Evolutionary conservation across 371 early-diverging fungal species (phyloP).

Genomic region (Saksenaea vasiformis): DNA sequence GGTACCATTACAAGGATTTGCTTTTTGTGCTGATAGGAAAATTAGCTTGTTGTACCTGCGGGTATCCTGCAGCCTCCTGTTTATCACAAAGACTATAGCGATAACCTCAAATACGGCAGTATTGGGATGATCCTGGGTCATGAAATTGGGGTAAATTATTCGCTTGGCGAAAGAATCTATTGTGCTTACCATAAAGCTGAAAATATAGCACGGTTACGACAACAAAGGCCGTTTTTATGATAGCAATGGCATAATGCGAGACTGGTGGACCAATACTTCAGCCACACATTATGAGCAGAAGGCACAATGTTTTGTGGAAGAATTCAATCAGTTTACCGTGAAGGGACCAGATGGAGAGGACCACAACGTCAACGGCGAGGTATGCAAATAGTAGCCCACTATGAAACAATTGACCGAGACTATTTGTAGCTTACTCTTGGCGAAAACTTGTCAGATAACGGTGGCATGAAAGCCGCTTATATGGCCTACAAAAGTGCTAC

Average conservation of each 20-base stretch:
- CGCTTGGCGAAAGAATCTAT: background rate
- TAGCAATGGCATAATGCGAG: constrained; percentile 27
- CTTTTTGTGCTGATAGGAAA: background rate
- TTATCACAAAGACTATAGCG: constrained; percentile 35
- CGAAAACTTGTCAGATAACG: constrained; percentile 78
- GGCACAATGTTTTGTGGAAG: constrained; percentile 62
- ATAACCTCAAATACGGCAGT: constrained; percentile 55
- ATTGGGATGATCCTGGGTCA: constrained; percentile 64
- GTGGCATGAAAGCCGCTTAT: constrained; percentile 53
- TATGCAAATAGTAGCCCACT: background rate
- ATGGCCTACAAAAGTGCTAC: constrained; percentile 31
- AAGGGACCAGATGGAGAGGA: constrained; percentile 22
- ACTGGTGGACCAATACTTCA: constrained; percentile 69
- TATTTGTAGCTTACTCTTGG: constrained; percentile 46
- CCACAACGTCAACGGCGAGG: constrained; percentile 46
- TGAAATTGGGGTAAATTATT: constrained; percentile 53
- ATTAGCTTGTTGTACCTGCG: constrained; percentile 59
- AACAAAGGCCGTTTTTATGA: constrained; percentile 57
- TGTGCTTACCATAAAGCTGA: background rate
- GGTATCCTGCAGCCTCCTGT: constrained; percentile 62
- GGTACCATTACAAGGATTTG: constrained; percentile 16
- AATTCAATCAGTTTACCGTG: constrained; percentile 56
- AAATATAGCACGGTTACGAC: constrained; percentile 47
- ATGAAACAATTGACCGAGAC: too few relatives aligned
- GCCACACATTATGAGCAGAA: constrained; percentile 46